Percentiles rank a stretch among this genome's conserved stretches.
These are phyloP conservation scores for Thelonectria rubi DNA, from an alignment of 2,329 filamentous ascomycete genomes.

Conservation along the genomic window DNA sequence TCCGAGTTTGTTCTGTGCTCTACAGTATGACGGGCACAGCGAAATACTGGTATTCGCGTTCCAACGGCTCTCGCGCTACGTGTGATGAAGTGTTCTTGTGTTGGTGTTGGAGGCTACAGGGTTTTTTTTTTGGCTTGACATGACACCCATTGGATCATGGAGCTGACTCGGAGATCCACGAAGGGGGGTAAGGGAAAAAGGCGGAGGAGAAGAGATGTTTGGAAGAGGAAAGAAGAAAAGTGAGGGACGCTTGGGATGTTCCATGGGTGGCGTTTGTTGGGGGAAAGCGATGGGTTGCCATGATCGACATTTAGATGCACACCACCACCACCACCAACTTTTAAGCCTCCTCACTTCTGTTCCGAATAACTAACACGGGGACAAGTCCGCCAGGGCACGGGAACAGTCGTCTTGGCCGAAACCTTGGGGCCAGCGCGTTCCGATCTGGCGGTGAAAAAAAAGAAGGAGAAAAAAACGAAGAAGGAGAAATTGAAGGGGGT, in stretches of 20 bases:
- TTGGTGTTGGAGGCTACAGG: neutral
- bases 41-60: neutral
- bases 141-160: neutral
- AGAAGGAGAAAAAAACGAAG: neutral
- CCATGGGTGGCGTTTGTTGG: neutral
- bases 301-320: slow-evolving; percentile 5
- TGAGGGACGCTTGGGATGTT: neutral
- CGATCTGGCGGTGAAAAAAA: neutral
- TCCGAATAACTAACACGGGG: neutral
- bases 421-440: neutral
- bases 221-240: neutral
- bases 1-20: neutral
- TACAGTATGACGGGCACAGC: slow-evolving; percentile 16
- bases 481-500: too few species aligned
- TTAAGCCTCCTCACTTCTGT: neutral
- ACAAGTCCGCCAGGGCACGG: neutral
- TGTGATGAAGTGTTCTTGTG: neutral
- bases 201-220: neutral
- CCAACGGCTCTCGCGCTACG: slow-evolving; percentile 10
- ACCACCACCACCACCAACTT: slow-evolving; percentile 1
- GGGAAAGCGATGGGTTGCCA: neutral
- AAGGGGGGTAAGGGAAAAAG: neutral
- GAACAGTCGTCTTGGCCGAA: neutral
- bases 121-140: neutral
- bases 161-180: neutral